Conservation (phyloP, 164 flowering plant species). For the Macadamia integrifolia region DNA sequence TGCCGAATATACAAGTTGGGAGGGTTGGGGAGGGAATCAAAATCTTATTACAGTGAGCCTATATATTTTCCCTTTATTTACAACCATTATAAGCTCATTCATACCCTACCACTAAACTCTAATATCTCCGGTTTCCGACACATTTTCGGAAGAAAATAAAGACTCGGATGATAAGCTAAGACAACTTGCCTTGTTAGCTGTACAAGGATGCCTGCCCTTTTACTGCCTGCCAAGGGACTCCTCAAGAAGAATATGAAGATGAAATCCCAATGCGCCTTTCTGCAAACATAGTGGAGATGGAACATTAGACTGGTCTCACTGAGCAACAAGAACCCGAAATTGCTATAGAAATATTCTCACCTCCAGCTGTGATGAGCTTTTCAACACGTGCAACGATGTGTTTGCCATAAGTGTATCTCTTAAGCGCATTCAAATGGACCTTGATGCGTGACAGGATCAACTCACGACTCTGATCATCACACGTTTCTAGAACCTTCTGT, state of each 20-base stretch:
- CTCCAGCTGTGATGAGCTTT: constrained; percentile 79
- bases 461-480: constrained; percentile 65
- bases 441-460: constrained; percentile 70
- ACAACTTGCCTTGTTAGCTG: constrained; percentile 34
- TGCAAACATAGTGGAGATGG: constrained; percentile 20
- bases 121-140: neutral
- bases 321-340: neutral
- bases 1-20: constrained; percentile 9
- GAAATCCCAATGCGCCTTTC: constrained; percentile 48
- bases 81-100: constrained; percentile 3
- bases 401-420: constrained; percentile 80
- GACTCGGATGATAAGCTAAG: constrained; percentile 10
- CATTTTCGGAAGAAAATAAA: neutral
- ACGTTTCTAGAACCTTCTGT: constrained; percentile 80
- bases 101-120: neutral
- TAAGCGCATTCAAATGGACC: constrained; percentile 69
- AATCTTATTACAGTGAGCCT: constrained; percentile 14
- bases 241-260: constrained; percentile 22
- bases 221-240: neutral
- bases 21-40: neutral
- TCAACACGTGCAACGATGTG: constrained; percentile 92
- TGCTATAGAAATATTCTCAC: constrained; percentile 25
- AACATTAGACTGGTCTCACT: neutral
- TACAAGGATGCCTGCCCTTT: constrained; percentile 19
- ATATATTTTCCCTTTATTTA: constrained; percentile 9